phyloP scores from a whole-genome alignment of 1,139 yeast genomes.

The Suhomyces chickasaworum region DNA sequence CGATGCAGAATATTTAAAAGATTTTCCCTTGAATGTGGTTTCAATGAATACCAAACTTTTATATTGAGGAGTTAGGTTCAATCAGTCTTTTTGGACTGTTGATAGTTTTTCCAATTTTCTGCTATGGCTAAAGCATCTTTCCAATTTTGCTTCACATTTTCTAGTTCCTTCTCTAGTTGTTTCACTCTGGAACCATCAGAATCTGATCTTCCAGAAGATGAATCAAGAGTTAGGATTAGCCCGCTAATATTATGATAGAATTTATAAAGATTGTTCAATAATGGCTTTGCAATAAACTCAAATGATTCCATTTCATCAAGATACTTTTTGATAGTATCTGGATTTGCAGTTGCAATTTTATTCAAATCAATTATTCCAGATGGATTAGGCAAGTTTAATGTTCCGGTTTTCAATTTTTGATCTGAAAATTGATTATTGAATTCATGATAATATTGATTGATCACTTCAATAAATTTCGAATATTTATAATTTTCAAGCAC shows the following conservation, averaged over 20 bases:
- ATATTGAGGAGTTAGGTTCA: conserved; percentile 14
- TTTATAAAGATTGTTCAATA: conserved; percentile 25
- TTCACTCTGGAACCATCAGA: conserved; percentile 21
- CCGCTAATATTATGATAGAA: conserved; percentile 26
- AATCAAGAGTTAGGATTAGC: conserved; percentile 24
- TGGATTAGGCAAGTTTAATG: conserved; percentile 33
- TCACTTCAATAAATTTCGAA: conserved; percentile 33
- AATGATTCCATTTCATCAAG: conserved; percentile 42
- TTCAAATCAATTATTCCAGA: conserved; percentile 34
- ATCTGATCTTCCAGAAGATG: conserved; percentile 9
- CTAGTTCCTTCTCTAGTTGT: conserved; percentile 40
- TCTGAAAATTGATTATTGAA: conserved; percentile 30
- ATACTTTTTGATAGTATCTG: conserved; percentile 23
- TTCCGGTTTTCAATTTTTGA: conserved; percentile 17
- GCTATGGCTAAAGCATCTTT: conserved; percentile 48
- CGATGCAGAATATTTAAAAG: conserved; percentile 27
- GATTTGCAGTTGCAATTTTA: conserved; percentile 20
- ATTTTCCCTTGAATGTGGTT: conserved; percentile 34
- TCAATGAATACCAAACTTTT: conserved; percentile 38
- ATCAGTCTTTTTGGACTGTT: conserved; percentile 6
- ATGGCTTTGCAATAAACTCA: conserved; percentile 39
- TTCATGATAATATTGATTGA: conserved; percentile 32
- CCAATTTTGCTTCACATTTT: conserved; percentile 42
- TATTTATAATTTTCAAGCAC: conserved; percentile 44
- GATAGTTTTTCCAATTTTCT: conserved; percentile 46